phyloP scores from a whole-genome alignment of 2,329 filamentous ascomycete species.

The Coleophoma eucalyptorum region DNA sequence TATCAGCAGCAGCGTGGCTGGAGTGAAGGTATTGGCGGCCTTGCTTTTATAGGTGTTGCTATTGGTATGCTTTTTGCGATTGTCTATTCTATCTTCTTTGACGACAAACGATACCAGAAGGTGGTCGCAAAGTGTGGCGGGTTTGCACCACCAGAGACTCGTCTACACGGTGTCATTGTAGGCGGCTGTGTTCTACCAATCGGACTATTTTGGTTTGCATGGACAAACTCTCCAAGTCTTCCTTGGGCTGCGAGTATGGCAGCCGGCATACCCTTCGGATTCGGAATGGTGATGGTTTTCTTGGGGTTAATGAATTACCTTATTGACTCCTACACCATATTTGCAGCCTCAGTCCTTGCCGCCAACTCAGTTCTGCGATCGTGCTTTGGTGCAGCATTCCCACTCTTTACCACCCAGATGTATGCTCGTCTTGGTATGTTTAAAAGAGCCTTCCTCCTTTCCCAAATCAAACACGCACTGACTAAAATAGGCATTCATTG shows the following conservation, averaged over 20 bases:
- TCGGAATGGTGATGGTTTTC: slow-evolving; percentile 57
- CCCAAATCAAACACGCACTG: not conserved
- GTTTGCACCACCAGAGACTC: slow-evolving; percentile 60
- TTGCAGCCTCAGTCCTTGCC: slow-evolving; percentile 71
- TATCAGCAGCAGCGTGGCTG: slow-evolving; percentile 57
- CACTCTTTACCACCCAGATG: slow-evolving; percentile 59
- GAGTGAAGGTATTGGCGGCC: slow-evolving; percentile 53
- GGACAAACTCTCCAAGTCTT: slow-evolving; percentile 49
- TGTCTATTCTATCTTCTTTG: slow-evolving; percentile 41
- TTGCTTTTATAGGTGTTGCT: slow-evolving; percentile 64
- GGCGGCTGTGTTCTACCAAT: slow-evolving; percentile 59
- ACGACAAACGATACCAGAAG: slow-evolving; percentile 55
- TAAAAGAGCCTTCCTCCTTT: not conserved
- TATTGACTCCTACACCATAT: slow-evolving; percentile 67
- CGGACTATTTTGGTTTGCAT: slow-evolving; percentile 64
- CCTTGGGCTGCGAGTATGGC: not conserved
- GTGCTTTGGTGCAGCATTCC: slow-evolving; percentile 68
- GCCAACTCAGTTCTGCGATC: slow-evolving; percentile 70
- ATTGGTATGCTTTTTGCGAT: slow-evolving; percentile 61
- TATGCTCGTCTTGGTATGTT: slow-evolving; percentile 51
- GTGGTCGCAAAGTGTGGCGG: slow-evolving; percentile 48
- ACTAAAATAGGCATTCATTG: slow-evolving; percentile 45
- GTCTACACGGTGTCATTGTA: slow-evolving; percentile 58
- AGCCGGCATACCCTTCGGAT: slow-evolving; percentile 24
- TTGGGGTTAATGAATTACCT: slow-evolving; percentile 61